These are phyloP conservation scores for Blastobotrys buckinghamii DNA, from an alignment of 1,139 yeast genomes.

Conservation along the genomic window DNA sequence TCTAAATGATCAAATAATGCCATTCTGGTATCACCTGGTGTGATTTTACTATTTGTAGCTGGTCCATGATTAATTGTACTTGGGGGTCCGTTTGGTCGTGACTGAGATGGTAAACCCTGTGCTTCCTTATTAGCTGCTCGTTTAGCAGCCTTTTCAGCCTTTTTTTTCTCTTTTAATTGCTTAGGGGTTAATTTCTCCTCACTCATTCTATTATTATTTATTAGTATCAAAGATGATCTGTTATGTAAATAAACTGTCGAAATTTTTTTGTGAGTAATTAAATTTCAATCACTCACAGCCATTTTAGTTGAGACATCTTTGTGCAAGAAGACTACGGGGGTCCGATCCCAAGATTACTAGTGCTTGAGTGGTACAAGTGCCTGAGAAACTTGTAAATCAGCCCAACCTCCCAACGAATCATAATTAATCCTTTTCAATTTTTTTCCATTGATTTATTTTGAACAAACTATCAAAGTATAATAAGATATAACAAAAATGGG, in stretches of 20 bases:
- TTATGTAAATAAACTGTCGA: neutral
- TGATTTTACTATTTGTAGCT: neutral
- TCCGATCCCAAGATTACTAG: neutral
- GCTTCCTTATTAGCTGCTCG: constrained; percentile 55
- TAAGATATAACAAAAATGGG: constrained; percentile 21
- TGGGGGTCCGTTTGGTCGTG: constrained; percentile 4
- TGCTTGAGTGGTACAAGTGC: too few relatives aligned
- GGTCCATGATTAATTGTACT: neutral
- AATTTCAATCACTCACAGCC: too few relatives aligned
- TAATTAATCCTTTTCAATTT: neutral
- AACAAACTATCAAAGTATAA: neutral
- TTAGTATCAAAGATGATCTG: neutral
- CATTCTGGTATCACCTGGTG: constrained; percentile 17
- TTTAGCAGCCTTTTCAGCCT: constrained; percentile 85
- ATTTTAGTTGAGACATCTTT: too few relatives aligned
- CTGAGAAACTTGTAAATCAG: too few relatives aligned
- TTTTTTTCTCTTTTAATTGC: constrained; percentile 80
- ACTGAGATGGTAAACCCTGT: constrained; percentile 10
- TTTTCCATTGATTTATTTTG: neutral
- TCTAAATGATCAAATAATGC: constrained; percentile 84
- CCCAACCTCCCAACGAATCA: constrained; percentile 11
- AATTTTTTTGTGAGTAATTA: too few relatives aligned
- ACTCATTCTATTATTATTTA: neutral
- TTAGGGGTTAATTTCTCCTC: constrained; percentile 51
- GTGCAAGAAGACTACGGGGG: too few relatives aligned